Evolutionary conservation across 306 rosid species (phyloP), one percentile per base, ranked within the genome.

Genomic region (Begonia fuchsioides): DNA sequence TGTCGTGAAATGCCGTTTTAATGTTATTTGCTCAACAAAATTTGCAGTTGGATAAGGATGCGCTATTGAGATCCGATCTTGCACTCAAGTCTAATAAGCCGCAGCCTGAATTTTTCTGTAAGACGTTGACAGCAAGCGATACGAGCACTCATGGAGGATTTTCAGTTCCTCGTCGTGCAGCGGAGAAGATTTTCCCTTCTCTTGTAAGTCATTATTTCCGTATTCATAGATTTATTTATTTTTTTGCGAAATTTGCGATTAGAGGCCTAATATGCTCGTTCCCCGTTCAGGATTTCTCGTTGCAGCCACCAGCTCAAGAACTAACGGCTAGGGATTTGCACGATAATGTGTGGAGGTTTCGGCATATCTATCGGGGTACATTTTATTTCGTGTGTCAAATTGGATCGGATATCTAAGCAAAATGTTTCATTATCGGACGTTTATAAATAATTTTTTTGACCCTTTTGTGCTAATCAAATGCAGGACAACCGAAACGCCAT

Each of bases 301-400:
- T 75, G 85, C 98, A 79, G 68, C 95, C 98, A 52, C 98, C 98
- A 66, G 98, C 96, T 19, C 98, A 90, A 85, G 98, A 90, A 69
- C 74, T 90, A 35, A 64, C 57, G 2, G 96, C 98, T 10, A 71
- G 72, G 76, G 98, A 90, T 75, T 75, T 90, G 73, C 98, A 90
- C 62, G 94, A 86, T 43, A 75, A 45, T 41, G 56, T 61, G 38
- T 90, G 98, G 98, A 85, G 76, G 19, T 90, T 90, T 68, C 96
- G 98, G 49, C 98, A 90, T 66, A 90, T 85, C 46, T 90, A 77
- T 53, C 95, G 98, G 1, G 98, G 98, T 81, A 71, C 41, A 59
- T 39, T 46, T 49, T n/a, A n/a, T n/a, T n/a, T n/a, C n/a, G n/a
- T n/a, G 32, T 2, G 32, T 20, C 3, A 3, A 6, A 20, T 20